A percentile compares a stretch with the other conserved stretches of the same genome.
Evolutionary conservation across 495 filamentous ascomycete species (phyloP).

Genomic region (Entonaema liquescens): DNA sequence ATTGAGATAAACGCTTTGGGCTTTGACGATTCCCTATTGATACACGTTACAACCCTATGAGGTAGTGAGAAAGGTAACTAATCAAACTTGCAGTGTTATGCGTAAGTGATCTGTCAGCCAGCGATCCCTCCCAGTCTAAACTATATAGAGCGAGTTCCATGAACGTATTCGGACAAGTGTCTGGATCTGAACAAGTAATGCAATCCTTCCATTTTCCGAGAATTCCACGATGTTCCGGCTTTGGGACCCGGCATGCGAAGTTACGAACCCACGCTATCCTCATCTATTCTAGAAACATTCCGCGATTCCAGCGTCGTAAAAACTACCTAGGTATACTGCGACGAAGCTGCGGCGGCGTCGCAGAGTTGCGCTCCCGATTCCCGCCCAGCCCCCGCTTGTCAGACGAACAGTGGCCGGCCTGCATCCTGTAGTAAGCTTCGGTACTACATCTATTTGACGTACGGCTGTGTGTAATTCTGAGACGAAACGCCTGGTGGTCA

Average conservation of each 20-base stretch:
- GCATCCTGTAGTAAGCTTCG: constrained; percentile 22
- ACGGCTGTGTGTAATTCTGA: constrained; percentile 28
- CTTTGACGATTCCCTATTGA: constrained; percentile 1
- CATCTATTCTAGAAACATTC: not conserved
- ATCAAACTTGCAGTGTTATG: constrained; percentile 10
- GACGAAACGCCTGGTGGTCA: constrained; percentile 1
- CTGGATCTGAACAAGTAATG: not conserved
- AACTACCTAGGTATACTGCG: too few species aligned
- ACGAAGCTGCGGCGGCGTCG: not conserved
- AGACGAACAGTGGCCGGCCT: not conserved
- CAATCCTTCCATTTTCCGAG: not conserved
- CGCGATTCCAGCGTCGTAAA: not conserved
- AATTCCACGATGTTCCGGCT: not conserved
- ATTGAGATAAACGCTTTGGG: constrained; percentile 1
- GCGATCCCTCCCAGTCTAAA: not conserved
- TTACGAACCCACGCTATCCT: not conserved
- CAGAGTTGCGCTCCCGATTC: not conserved
- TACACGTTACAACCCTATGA: not conserved
- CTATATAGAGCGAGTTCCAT: not conserved
- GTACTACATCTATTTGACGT: not conserved
- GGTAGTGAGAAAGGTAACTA: not conserved
- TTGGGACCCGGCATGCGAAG: not conserved
- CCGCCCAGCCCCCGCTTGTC: not conserved
- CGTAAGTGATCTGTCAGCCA: constrained; percentile 17
- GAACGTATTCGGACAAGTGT: not conserved